Base-by-base conservation (phyloP, 371 early-diverging fungal species). In the Capillidium rhysosporum region DNA sequence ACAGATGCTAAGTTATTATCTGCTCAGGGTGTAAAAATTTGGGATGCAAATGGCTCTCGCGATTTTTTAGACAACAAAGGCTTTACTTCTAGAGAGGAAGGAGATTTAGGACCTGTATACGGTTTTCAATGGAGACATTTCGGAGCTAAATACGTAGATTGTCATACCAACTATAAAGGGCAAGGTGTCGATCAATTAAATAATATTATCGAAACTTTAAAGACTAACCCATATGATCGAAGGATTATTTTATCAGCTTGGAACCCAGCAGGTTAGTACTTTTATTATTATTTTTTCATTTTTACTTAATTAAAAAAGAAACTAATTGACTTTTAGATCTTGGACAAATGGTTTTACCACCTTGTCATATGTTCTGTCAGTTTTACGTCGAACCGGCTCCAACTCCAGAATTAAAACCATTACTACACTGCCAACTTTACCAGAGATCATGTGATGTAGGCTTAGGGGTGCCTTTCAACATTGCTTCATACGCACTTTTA, bases 41-140 rank as follows among this genome's bases (percentile, higher is more conserved):
- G 99, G 99, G 94, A 97, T 56, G 91, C 86, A 30, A 98, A 99
- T 68, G 92, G 92, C 26, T 83, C 88, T 0, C 77, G 96, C 24
- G 92, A 84, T 62, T 92, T 76, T 57, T 70, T 99, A 21, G 97
- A 95, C 65, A 71, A 73, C 40, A 60, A 82, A 7, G 98, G 98
- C 0, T 69, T 98, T 23, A 38, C 63, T 0, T 67, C 92, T 58
- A 76, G 86, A 34, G 73, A 79, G 54, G 89, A 82, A 54, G 96
- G 97, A 20, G 99, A 98, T 59, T 67, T 99, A 23, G 99, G 99
- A 0, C 99, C 99, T 0, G 89, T 99, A 28, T 99, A 99, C 61
- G 99, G 99, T 7, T 99, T 93, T 66, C 99, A 99, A 64, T 99
- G 99, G 99, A 72, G 99, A 40, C 97, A 98, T 64, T 99, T 97